These are phyloP conservation scores for Thelonectria olida DNA, from an alignment of 2,329 filamentous ascomycete species.

Conservation along the genomic window DNA sequence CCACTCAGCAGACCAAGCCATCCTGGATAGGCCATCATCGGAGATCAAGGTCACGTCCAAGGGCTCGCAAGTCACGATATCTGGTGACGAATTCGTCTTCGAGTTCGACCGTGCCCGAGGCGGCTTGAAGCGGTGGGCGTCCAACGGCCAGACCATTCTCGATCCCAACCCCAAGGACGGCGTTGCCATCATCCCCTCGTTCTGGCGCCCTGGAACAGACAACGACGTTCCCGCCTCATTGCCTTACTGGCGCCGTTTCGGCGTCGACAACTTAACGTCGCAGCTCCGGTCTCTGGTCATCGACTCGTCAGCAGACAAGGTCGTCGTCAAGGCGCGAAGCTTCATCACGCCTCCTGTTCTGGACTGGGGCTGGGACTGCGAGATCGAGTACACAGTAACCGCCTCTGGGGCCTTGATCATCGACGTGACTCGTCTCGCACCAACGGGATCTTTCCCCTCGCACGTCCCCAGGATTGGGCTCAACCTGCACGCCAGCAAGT, in stretches of 20 bases:
- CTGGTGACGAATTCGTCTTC: slow-evolving; percentile 47
- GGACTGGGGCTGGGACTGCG: slow-evolving; percentile 64
- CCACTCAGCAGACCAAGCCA: accelerated
- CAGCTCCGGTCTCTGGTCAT: slow-evolving; percentile 55
- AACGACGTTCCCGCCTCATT: slow-evolving; percentile 67
- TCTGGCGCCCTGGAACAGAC: slow-evolving; percentile 73
- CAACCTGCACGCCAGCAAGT: slow-evolving; percentile 59
- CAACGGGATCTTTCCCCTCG: slow-evolving; percentile 59
- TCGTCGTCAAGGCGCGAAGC: slow-evolving; percentile 62
- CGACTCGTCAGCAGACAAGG: slow-evolving; percentile 51
- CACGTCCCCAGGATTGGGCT: slow-evolving; percentile 71
- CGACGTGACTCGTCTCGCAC: slow-evolving; percentile 52
- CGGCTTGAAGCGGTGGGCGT: slow-evolving; percentile 52
- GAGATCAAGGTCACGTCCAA: slow-evolving; percentile 34
- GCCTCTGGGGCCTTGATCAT: slow-evolving; percentile 56
- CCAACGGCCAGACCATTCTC: slow-evolving; percentile 47
- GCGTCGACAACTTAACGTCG: slow-evolving; percentile 56
- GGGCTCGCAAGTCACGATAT: slow-evolving; percentile 12
- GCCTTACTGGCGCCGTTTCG: slow-evolving; percentile 66
- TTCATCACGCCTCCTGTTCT: slow-evolving; percentile 68
- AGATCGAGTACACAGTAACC: slow-evolving; percentile 62
- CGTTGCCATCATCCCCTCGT: slow-evolving; percentile 54
- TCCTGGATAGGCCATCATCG: slow-evolving; percentile 26
- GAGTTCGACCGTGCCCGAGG: slow-evolving; percentile 57
- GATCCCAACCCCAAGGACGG: slow-evolving; percentile 45